Evolutionary conservation across 2,329 filamentous ascomycete species (phyloP).

Genomic region (Aspergillus neoniger): DNA sequence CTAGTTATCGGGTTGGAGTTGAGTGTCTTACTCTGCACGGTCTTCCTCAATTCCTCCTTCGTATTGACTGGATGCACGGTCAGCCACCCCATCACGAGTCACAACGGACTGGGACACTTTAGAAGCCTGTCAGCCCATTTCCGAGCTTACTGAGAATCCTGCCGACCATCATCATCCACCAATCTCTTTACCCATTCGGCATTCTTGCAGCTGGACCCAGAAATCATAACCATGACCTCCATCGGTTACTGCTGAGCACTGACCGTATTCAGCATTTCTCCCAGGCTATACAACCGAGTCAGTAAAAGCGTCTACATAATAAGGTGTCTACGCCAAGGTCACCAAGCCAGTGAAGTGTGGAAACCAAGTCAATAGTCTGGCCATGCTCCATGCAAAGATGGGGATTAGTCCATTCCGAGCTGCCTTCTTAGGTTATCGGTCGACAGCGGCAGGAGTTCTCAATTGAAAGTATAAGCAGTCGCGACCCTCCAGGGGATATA

Average conservation of each 20-base stretch:
- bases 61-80: neutral
- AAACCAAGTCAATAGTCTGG: conserved; percentile 9
- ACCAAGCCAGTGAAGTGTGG: conserved; percentile 1
- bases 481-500: neutral
- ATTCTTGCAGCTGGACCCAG: neutral
- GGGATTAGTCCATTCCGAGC: neutral
- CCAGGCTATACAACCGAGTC: neutral
- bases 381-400: neutral
- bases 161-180: neutral
- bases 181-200: neutral
- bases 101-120: neutral
- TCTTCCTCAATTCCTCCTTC: neutral
- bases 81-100: neutral
- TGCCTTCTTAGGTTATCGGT: neutral
- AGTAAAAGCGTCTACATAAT: neutral
- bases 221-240: neutral
- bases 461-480: neutral
- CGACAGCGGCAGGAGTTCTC: neutral
- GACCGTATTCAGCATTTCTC: neutral
- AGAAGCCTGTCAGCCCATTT: neutral
- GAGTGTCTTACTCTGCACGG: neutral
- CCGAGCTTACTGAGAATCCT: neutral
- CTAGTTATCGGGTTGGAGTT: neutral
- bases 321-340: conserved; percentile 3
- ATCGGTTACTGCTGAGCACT: neutral